Base-by-base conservation (phyloP, 2,329 filamentous ascomycete species). In the Tolypocladium cylindrosporum region DNA sequence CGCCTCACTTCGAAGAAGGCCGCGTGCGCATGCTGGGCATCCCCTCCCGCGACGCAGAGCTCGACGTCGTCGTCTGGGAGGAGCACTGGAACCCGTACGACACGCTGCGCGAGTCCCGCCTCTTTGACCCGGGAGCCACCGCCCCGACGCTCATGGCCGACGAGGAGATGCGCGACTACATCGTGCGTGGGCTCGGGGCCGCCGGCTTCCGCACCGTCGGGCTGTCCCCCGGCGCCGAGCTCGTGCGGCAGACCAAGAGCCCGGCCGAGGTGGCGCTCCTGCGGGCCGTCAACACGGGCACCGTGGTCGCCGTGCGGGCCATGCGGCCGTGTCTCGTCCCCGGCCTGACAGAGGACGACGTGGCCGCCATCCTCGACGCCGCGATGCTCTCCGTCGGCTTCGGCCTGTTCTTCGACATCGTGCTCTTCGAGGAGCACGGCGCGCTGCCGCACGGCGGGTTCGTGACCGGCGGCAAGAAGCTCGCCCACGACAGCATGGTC, bases 221-320 rank as follows among this genome's bases (percentile, higher is more conserved):
- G 4, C 24, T 48, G 43, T 48, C 43, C 5, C 24, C 21, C 9
- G 43, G 21, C 11, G 43, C 24, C 43, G 43, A 48, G 24, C 43
- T 48, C 43, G 43, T 48, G 4, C 43, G 43, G 43, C 43, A 48
- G 43, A 48, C 11, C 11, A 48, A 48, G 24, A 48, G 43, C 43
- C 24, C 13, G 24, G 43, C 43, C 43, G 43, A 48, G 43, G 43
- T 86, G 9, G 80, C 79, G 57, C 76, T 86, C 16, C 65, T 87
- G 19, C 75, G 79, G 27, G 83, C 81, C 4, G 83, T 87, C 7
- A 87, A 87, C 64, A 86, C 82, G 0, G 84, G 83, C 0, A 86
- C 83, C 0, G 81, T 86, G 0, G 80, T 79, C 56, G 83, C 83
- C 4, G 77, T 48, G 3, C 43, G 43, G 21, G 43, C 43, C 21